Conservation (phyloP, 768 basidiomycete species). For the Russula earlei region DNA sequence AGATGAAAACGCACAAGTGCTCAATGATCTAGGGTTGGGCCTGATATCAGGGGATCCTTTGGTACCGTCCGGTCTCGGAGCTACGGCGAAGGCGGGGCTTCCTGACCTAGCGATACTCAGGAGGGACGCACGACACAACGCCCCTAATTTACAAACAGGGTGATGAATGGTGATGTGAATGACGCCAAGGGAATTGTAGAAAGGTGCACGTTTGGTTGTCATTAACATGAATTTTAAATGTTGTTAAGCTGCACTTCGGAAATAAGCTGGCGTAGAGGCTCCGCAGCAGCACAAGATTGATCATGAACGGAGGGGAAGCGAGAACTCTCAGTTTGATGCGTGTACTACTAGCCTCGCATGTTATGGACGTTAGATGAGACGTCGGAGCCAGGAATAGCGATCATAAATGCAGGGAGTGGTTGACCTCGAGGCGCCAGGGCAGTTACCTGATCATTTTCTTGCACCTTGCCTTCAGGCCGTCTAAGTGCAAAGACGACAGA, state of each 20-base stretch:
- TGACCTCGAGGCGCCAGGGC: conserved; percentile 14
- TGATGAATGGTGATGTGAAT: conserved; percentile 10
- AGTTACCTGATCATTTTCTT: conserved; percentile 14
- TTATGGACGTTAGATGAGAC: conserved; percentile 8
- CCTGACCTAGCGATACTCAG: conserved; percentile 1
- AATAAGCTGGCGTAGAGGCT: conserved; percentile 5
- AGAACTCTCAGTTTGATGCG: conserved; percentile 1
- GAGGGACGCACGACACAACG: not conserved
- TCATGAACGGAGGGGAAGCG: conserved; percentile 4
- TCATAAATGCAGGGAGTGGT: conserved; percentile 13
- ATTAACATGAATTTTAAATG: not conserved
- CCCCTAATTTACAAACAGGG: conserved; percentile 13
- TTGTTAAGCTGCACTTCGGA: not conserved
- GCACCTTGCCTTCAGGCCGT: conserved; percentile 10
- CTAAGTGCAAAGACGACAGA: conserved; percentile 5
- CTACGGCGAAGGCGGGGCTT: not conserved
- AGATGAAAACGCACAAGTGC: not conserved
- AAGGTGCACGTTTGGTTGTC: conserved; percentile 2
- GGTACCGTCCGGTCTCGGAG: conserved; percentile 3
- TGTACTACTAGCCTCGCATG: conserved; percentile 12
- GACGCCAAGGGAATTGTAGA: not conserved
- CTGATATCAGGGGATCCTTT: conserved; percentile 2
- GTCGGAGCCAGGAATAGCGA: conserved; percentile 18
- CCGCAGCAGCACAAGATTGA: conserved; percentile 4
- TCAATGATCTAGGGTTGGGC: conserved; percentile 6